Conservation (phyloP, 768 basidiomycete species). For the Rhodotorula taiwanensis region DNA sequence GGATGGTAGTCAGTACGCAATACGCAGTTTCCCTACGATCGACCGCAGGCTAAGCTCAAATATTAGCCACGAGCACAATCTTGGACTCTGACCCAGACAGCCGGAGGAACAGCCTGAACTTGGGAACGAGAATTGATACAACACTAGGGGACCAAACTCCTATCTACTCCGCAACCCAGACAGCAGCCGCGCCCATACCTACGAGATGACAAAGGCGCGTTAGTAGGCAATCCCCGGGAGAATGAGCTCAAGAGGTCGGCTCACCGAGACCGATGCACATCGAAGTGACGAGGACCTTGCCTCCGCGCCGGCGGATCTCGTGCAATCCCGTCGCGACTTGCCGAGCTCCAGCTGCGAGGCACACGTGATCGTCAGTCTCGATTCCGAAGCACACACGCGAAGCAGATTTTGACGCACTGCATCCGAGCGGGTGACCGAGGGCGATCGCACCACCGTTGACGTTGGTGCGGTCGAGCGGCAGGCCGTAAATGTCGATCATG, state of each 20-base stretch:
- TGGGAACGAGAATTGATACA: too few species aligned
- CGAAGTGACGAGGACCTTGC: slow-evolving; percentile 64
- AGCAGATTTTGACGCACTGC: slow-evolving; percentile 5
- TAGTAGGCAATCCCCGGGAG: too few species aligned
- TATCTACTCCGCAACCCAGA: slow-evolving; percentile 57
- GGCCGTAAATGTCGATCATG: slow-evolving; percentile 58
- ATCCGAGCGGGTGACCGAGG: slow-evolving; percentile 49
- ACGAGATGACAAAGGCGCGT: too few species aligned
- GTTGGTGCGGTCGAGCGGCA: slow-evolving; percentile 65
- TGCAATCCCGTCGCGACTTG: slow-evolving; percentile 78
- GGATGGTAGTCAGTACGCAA: too few species aligned
- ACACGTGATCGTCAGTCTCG: background rate
- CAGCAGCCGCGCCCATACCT: slow-evolving; percentile 83
- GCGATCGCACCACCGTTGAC: slow-evolving; percentile 84
- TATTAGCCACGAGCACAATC: too few species aligned
- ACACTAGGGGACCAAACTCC: too few species aligned
- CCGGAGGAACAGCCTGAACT: too few species aligned
- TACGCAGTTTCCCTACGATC: too few species aligned
- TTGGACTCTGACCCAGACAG: too few species aligned
- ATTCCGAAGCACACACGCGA: background rate
- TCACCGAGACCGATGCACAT: slow-evolving; percentile 62
- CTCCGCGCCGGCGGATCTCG: slow-evolving; percentile 42
- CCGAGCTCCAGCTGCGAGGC: slow-evolving; percentile 64
- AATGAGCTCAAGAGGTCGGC: slow-evolving; percentile 6
- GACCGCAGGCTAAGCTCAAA: too few species aligned